Base-by-base conservation (phyloP, 768 basidiomycete species). In the Xerocomus potaroensis region DNA sequence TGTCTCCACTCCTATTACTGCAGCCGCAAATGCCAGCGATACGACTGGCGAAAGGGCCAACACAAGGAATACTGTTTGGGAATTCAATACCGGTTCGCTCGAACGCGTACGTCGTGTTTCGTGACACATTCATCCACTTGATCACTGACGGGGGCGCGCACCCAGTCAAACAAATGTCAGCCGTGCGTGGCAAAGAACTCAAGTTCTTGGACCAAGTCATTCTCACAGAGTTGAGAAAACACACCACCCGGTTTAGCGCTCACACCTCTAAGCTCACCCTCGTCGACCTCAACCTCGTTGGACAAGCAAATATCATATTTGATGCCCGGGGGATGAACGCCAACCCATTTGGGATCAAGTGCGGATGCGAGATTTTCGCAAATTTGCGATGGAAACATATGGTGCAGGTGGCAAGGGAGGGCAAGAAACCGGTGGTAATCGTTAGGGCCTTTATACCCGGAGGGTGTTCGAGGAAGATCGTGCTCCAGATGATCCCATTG, bases 1-100 rank as follows among this genome's bases (percentile, higher is more conserved):
- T 66, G 59, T 41, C 50, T 59, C 21, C 63, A 64, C n/a, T 49
- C 61, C 24, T 66, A 54, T 32, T 66, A 66, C 16, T 66, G 64
- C 26, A 54, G 52, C 41, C 54, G 38, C 21, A 41, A 45, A 30
- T 64, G 63, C 49, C 63, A 64, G 50, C 57, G 52, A 21, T 46
- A 55, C 27, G 63, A 64, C 11, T 66, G 63, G 63, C 24, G 34
- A 34, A 22, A 50, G 21, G 63, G 63, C n/a, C 59, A 45, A 33
- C 63, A 64, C 48, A 64, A 62, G 33, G 41, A 49, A 16, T 66
- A 66, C 27, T 64, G 59, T 32, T 46, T 27, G 2, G 42, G 51
- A 3, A 16, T 64, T 27, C 62, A 53, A 6, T 32, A 53, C 24
- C 64, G 63, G 8, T 57, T 40, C 31, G 19, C 41, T 5, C 56